Base-by-base conservation (phyloP, 352 stramenopile genomes). In the Globisporangium emineosum region DNA sequence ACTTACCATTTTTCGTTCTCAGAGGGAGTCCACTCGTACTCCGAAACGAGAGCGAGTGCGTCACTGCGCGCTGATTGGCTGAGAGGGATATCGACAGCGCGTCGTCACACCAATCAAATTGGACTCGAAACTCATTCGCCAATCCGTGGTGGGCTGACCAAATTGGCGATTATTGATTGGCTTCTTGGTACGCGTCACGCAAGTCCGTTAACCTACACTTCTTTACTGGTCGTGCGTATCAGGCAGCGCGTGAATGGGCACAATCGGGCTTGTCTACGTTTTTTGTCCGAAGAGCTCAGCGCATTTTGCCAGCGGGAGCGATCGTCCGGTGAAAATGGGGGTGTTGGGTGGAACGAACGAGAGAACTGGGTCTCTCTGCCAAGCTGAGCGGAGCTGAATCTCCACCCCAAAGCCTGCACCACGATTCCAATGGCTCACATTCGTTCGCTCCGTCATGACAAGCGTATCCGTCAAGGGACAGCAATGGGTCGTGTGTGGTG, bases 51-150 rank as follows among this genome's bases (percentile, higher is more conserved):
- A 60, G n/a, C 0, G n/a, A 30, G 25, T 12, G 40, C 56, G 37
- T 64, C 49, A 64, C 43, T 25, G 19, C n/a, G 17, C 29, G 27
- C 12, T 56, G 45, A 57, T 64, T 64, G 58, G 58, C 29, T 57
- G 57, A 30, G 21, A 29, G 17, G 3, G 0, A 15, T 27, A 7
- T 53, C 56, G 56, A 62, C 40, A 21, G 3, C 10, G 54, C 25
- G n/a, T 43, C 40, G 53, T 67, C 62, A 58, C 42, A 57, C 62
- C 56, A 62, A 62, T 62, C 37, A 62, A n/a, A 62, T 53, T 8
- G 15, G 17, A 15, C 13, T 2, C 8, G 13, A 1, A 33, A 12
- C 13, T 15, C 10, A 52, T 25, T 12, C 10, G 15, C 35, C 55
- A 61, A 61, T 61, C 29, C 3, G 17, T 15, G n/a, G 29, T 19